A percentile compares a stretch with the other conserved stretches of the same genome.
phyloP scores from a whole-genome alignment of 2,329 filamentous ascomycete species.

The Colletotrichum paranaense region DNA sequence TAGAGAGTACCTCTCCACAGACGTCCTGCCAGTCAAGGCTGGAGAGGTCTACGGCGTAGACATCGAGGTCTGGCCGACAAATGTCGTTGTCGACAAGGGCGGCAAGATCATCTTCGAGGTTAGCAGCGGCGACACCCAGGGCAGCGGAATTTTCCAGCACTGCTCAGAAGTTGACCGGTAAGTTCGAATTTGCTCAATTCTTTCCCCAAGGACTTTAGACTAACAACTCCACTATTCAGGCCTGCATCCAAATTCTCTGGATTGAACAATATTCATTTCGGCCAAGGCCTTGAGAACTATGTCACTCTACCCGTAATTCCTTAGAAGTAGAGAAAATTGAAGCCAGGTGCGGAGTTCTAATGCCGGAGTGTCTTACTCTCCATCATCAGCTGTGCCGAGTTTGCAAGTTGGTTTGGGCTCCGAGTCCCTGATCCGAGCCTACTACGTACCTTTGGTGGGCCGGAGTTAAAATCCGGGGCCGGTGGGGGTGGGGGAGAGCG shows the following conservation, averaged over 20 bases:
- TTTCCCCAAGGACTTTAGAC: constrained; percentile 45
- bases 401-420: neutral
- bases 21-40: constrained; percentile 64
- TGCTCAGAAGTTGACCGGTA: constrained; percentile 59
- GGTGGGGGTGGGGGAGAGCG: constrained; percentile 19
- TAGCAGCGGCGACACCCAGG: constrained; percentile 67
- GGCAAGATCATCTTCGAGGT: constrained; percentile 67
- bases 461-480: constrained; percentile 8
- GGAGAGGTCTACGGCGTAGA: constrained; percentile 70
- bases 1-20: constrained; percentile 67
- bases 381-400: neutral
- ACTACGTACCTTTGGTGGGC: neutral
- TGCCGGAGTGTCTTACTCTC: too few species aligned
- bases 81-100: constrained; percentile 61
- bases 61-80: constrained; percentile 74
- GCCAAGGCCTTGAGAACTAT: constrained; percentile 60
- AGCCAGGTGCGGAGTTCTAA: too few species aligned
- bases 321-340: neutral
- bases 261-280: constrained; percentile 65
- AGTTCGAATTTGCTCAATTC: constrained; percentile 45
- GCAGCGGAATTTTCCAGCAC: constrained; percentile 67
- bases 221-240: constrained; percentile 58
- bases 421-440: constrained; percentile 1
- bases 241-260: constrained; percentile 53
- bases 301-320: constrained; percentile 65